phyloP scores from a whole-genome alignment of 495 filamentous ascomycete species.

The Penicillium canescens region DNA sequence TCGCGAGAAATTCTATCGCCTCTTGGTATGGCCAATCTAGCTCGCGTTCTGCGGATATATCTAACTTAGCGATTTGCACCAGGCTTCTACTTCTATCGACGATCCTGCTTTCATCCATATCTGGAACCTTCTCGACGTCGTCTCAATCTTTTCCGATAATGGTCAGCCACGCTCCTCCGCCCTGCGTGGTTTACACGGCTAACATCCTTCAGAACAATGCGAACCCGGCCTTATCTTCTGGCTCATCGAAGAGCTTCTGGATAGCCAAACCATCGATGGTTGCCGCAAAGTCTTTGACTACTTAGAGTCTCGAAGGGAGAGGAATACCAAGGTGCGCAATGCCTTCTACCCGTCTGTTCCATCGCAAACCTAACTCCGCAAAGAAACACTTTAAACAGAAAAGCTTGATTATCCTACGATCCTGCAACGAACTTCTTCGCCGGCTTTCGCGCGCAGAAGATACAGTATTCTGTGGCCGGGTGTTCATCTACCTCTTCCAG shows the following conservation, averaged over 20 bases:
- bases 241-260: conserved; percentile 91
- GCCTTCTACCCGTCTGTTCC: background rate
- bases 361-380: conserved; percentile 11
- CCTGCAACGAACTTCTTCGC: conserved; percentile 92
- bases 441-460: conserved; percentile 91
- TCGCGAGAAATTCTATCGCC: conserved; percentile 71
- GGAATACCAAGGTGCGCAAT: conserved; percentile 65
- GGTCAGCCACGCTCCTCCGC: conserved; percentile 41
- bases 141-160: conserved; percentile 81
- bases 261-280: conserved; percentile 90
- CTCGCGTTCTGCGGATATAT: background rate
- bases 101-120: conserved; percentile 74
- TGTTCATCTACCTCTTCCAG: conserved; percentile 97
- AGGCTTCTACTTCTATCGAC: conserved; percentile 71
- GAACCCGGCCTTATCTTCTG: conserved; percentile 82
- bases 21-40: conserved; percentile 57
- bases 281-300: conserved; percentile 92
- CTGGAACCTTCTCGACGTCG: conserved; percentile 91
- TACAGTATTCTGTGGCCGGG: conserved; percentile 92
- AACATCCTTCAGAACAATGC: conserved; percentile 64
- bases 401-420: conserved; percentile 80
- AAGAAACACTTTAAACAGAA: conserved; percentile 82
- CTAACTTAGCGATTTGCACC: conserved; percentile 17
- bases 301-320: conserved; percentile 86
- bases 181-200: background rate